Evolutionary conservation across 495 filamentous ascomycete genomes (phyloP), one percentile per base, ranked within the genome.

Genomic region (Penicillium maclennaniae): DNA sequence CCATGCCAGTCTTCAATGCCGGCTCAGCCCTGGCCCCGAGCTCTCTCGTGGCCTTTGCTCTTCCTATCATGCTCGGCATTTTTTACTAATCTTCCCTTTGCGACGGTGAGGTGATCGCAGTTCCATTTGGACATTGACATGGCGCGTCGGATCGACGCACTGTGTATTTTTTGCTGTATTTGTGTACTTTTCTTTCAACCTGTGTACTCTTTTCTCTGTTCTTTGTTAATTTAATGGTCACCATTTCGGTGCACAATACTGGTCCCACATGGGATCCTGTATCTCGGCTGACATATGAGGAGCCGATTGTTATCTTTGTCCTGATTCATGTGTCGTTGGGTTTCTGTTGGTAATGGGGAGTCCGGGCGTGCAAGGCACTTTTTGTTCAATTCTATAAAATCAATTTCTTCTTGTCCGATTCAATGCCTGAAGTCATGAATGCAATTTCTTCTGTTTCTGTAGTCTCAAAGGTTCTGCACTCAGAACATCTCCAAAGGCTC

Each of bases 21-120:
- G 59, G 60, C 25, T 60, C 62, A 0, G 31, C 63, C 8, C 53
- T 67, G 34, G 28, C 53, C 3, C 66, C 68, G 5, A 60, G 50
- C 16, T 61, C 54, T 0, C 17, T 65, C 15, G 17, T 62, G 20
- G 63, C 55, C 7, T 23, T 62, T 0, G 58, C 53, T 37, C 39
- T 65, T 12, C 53, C 61, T 19, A 26, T 65, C 37, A 45, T 67
- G 12, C 25, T 64, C 41, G 61, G 61, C 12, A 27, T 65, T 26
- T 58, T 67, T 43, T 54, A 61, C 49, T 65, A 62, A 21, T 43
- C 6, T 34, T 12, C 16, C 15, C 16, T 19, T 21, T 38, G 39
- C 45, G 40, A 20, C 40, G 20, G 38, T 17, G 39, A 54, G 19
- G 28, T 50, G 26, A 43, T 50, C 26, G 36, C 19, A 16, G 39